These are phyloP conservation scores for Chaetomium globosum DNA, from an alignment of 2,329 filamentous ascomycete species.

Conservation along the genomic window DNA sequence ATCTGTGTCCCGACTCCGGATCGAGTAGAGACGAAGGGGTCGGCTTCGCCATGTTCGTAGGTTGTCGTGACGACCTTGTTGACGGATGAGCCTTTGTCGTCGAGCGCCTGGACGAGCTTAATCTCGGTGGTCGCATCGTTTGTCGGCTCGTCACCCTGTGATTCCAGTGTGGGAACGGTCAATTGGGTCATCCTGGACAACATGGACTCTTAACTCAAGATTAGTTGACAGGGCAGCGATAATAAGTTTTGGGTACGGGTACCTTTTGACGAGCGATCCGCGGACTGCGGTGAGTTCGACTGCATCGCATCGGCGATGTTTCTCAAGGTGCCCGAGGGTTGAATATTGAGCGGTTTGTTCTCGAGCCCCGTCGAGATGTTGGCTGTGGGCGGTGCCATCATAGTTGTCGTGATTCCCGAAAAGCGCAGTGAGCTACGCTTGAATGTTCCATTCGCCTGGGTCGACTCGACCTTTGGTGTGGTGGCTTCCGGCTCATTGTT, in stretches of 20 bases:
- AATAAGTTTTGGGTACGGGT: conserved; percentile 18
- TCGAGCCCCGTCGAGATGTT: not conserved
- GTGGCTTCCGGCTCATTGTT: conserved; percentile 27
- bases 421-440: conserved; percentile 18
- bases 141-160: conserved; percentile 42
- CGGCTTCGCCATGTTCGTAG: conserved; percentile 38
- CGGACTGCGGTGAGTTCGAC: conserved; percentile 16
- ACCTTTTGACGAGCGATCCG: conserved; percentile 44
- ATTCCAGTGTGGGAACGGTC: conserved; percentile 38
- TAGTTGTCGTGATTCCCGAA: not conserved
- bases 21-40: not conserved
- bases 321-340: not conserved
- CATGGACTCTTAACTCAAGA: conserved; percentile 46
- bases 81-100: conserved; percentile 47
- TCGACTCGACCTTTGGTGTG: conserved; percentile 4
- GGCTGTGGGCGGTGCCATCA: not conserved
- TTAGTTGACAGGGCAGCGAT: conserved; percentile 9
- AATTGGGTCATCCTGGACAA: conserved; percentile 49
- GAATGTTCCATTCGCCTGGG: conserved; percentile 1
- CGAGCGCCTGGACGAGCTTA: conserved; percentile 46
- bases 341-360: not conserved
- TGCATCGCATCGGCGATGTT: not conserved
- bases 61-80: conserved; percentile 47
- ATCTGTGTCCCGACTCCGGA: not conserved
- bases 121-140: conserved; percentile 39